Evolutionary conservation across 2,329 filamentous ascomycete genomes (phyloP), one percentile per base, ranked within the genome.

Genomic region (Phaeosphaeriaceae sp.): DNA sequence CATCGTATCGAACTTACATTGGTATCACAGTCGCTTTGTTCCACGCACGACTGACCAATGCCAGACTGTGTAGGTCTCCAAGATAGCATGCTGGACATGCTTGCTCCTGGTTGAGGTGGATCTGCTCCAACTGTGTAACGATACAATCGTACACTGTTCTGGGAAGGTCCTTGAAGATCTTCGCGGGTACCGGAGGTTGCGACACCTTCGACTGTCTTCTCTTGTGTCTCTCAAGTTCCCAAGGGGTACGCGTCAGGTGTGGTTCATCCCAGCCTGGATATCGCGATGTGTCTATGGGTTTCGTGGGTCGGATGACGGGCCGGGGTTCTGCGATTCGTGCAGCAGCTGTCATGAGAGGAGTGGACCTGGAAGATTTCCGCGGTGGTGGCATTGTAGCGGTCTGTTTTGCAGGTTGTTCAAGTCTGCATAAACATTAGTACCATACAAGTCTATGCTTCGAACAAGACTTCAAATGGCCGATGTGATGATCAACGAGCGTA

Each of bases 41-140:
- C 85, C 85, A 88, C n/a, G 79, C 74, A 53, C 83, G 83, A 62
- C 82, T 85, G 19, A 83, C 85, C 60, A 86, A 70, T 48, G 83
- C 81, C 27, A 88, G 74, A 48, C 80, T 80, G 61, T 81, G 79
- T 20, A 88, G 70, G 67, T 88, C 85, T 54, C 79, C 79, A 61
- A 86, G 78, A 60, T 84, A 85, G 65, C 85, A 86, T 53, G 82
- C 81, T 46, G 81, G 75, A 68, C 85, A 86, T 33, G 82, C 77
- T 21, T 68, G 64, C 3, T 69, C 57, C 17, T 66, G 62, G 31
- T 15, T 57, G 41, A 63, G 62, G 47, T 87, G 81, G 24, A 84
- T 63, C 9, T 70, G 65, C 53, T 84, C 78, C 40, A 88, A 67
- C 55, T 85, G 82, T 33, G 78, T 73, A 11, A 87, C 61, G 40